Evolutionary conservation across 75 land plant genomes (phyloP).

Genomic region (Pinus albicaulis): DNA sequence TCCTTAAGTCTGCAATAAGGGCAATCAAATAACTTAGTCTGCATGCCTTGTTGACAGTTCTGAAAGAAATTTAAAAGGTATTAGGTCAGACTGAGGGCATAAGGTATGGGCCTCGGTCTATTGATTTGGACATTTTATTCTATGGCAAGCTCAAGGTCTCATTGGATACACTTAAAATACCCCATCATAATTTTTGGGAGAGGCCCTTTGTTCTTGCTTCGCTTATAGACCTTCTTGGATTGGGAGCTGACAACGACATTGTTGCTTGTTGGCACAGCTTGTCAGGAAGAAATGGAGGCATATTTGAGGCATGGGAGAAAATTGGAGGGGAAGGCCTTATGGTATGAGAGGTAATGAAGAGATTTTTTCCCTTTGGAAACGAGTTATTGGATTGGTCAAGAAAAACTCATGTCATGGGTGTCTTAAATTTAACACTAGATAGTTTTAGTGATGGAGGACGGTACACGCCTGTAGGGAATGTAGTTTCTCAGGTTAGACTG

Average conservation of each 20-base stretch:
- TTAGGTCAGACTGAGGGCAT: constrained; percentile 83
- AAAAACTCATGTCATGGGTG: constrained; percentile 83
- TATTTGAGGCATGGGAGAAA: too few species aligned
- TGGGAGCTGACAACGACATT: constrained; percentile 28
- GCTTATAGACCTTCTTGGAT: constrained; percentile 65
- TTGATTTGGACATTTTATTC: constrained; percentile 90
- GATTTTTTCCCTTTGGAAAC: constrained; percentile 57
- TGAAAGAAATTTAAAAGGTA: constrained; percentile 79
- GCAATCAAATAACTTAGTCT: constrained; percentile 74
- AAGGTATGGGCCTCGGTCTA: constrained; percentile 89
- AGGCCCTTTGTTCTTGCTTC: constrained; percentile 95
- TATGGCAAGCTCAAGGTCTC: constrained; percentile 55
- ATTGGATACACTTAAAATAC: constrained; percentile 64
- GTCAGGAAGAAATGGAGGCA: too few species aligned
- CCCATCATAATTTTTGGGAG: constrained; percentile 80
- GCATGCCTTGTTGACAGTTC: constrained; percentile 53
- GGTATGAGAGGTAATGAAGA: too few species aligned
- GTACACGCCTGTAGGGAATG: constrained; percentile 61
- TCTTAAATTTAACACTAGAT: constrained; percentile 90
- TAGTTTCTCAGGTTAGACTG: constrained; percentile 73
- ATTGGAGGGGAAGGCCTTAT: too few species aligned
- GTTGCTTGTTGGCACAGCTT: constrained; percentile 63
- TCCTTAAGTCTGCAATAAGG: constrained; percentile 89
- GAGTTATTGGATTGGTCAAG: constrained; percentile 70
- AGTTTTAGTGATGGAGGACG: too few species aligned